These are phyloP conservation scores for Bruguiera sexangula DNA, from an alignment of 345 rosid species.

Conservation along the genomic window DNA sequence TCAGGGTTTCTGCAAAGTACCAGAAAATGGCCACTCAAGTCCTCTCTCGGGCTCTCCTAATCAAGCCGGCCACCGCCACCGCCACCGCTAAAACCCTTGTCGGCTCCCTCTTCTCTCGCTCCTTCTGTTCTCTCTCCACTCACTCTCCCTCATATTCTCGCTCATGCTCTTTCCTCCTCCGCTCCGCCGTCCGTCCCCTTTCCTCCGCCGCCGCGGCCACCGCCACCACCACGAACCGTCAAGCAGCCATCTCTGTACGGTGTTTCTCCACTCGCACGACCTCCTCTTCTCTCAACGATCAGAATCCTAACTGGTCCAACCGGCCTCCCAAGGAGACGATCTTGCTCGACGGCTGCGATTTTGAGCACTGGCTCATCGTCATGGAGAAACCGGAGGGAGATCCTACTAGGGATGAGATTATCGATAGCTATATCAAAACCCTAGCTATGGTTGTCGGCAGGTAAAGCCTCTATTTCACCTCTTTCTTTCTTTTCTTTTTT, in stretches of 20 bases:
- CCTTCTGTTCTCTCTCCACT: conserved; percentile 1
- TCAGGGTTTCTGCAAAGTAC: background rate
- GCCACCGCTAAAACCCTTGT: background rate
- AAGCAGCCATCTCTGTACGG: conserved; percentile 9
- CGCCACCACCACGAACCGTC: conserved; percentile 15
- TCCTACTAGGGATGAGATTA: conserved; percentile 81
- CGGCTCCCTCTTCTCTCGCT: conserved; percentile 16
- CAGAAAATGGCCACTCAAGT: conserved; percentile 41
- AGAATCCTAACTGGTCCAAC: conserved; percentile 82
- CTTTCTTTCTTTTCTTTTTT: no score
- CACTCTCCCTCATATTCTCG: conserved; percentile 18
- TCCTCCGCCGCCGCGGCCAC: conserved; percentile 19
- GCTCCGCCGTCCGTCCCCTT: conserved; percentile 19
- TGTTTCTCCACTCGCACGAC: conserved; percentile 46
- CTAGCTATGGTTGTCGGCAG: conserved; percentile 72
- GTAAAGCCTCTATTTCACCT: conserved; percentile 19
- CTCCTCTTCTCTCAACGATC: conserved; percentile 65
- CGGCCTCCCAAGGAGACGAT: conserved; percentile 92
- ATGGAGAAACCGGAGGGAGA: conserved; percentile 64
- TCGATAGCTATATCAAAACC: conserved; percentile 67
- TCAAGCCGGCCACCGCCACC: conserved; percentile 21
- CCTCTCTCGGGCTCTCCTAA: conserved; percentile 39
- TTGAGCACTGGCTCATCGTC: conserved; percentile 92
- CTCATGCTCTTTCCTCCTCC: conserved; percentile 2
- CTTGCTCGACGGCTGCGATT: conserved; percentile 89